Base-by-base conservation (phyloP, 2,329 filamentous ascomycete genomes). In the Cladosporium austrohemisphaericum region DNA sequence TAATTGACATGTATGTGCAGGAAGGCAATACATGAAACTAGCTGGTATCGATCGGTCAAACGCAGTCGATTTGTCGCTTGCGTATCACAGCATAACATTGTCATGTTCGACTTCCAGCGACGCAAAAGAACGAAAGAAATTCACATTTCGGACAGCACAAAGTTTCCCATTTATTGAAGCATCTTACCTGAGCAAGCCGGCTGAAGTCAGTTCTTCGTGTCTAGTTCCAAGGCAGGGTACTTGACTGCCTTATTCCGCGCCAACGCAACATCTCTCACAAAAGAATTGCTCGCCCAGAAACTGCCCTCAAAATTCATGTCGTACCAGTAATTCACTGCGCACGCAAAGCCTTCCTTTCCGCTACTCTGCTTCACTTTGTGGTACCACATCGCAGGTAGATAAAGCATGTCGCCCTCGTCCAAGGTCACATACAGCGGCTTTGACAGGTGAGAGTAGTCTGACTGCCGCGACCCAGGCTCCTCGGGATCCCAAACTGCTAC, bases 271-370 rank as follows among this genome's bases (percentile, higher is more conserved):
- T 67, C 64, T 18, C 63, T 52, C 9, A 66, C 47, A 61, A 86
- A 86, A 6, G 72, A 71, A 25, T 73, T 74, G 38, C 78, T 64
- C 2, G 84, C 77, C 68, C 84, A 89, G 28, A 89, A 78, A 0
- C 79, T 76, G 0, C 86, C 85, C 20, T 74, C 74, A 58, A 88
- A 91, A 23, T 88, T 84, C 77, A 91, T 85, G 63, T 92, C 86
- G 57, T 90, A 90, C 85, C 88, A 93, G 65, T 92, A 92, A 60
- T 93, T 93, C 29, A 90, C 82, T 1, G 88, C 86, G 49, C 86
- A 81, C 33, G 86, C 88, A 25, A 91, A 80, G 0, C 83, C 84
- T 54, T 90, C 85, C 0, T 79, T 71, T 0, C 75, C 76, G 55
- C 80, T 83, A 2, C 78, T 82, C 63, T 93, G 88, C 5, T 79